Evolutionary conservation across 2,329 filamentous ascomycete species (phyloP).

Genomic region (Cytospora leucostoma): DNA sequence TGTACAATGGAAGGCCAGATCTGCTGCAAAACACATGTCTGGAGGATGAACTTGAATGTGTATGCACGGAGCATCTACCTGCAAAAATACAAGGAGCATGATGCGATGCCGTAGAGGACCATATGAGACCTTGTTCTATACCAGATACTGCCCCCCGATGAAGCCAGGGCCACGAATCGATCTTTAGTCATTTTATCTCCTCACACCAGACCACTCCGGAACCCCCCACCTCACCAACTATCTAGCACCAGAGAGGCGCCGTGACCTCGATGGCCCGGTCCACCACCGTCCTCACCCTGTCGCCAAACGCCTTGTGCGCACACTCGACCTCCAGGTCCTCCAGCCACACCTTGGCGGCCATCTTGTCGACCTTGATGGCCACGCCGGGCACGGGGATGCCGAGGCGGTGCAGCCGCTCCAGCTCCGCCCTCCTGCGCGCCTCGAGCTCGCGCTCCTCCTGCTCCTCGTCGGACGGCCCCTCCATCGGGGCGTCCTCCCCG

Average conservation of each 20-base stretch:
- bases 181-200: not conserved
- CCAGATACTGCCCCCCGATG: not conserved
- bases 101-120: not conserved
- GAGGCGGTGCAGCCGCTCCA: conserved; percentile 76
- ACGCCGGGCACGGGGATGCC: conserved; percentile 92
- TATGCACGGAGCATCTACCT: not conserved
- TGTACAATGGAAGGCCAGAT: no score
- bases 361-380: conserved; percentile 83
- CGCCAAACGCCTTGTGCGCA: conserved; percentile 72
- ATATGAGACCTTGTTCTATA: not conserved
- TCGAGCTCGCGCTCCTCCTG: conserved; percentile 49
- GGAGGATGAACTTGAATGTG: not conserved
- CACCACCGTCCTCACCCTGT: conserved; percentile 84
- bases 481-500: conserved; percentile 40
- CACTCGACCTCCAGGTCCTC: conserved; percentile 92
- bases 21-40: not conserved
- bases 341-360: conserved; percentile 85
- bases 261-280: conserved; percentile 88
- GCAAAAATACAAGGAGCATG: not conserved
- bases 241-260: conserved; percentile 66
- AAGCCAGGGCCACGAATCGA: not conserved
- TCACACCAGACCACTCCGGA: no score
- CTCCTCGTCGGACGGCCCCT: conserved; percentile 37
- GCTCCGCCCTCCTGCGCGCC: conserved; percentile 64
- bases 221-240: not conserved